A percentile compares a stretch with the other conserved stretches of the same genome.
These are phyloP conservation scores for Ciborinia camelliae DNA, from an alignment of 2,329 filamentous ascomycete genomes.

Conservation along the genomic window DNA sequence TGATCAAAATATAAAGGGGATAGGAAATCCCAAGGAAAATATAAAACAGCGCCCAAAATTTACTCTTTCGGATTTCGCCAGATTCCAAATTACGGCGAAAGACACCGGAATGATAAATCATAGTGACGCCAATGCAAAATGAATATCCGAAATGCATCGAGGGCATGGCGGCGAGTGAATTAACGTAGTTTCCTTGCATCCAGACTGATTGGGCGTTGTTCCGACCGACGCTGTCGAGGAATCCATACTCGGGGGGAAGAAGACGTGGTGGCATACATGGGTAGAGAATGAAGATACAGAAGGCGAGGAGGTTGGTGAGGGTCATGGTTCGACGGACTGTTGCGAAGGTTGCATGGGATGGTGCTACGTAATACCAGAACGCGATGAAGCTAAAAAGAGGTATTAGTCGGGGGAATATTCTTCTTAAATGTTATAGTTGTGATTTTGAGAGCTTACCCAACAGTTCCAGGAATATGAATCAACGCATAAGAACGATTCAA, in stretches of 20 bases:
- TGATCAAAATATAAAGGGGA: slow-evolving; percentile 46
- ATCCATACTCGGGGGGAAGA: slow-evolving; percentile 48
- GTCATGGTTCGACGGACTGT: slow-evolving; percentile 48
- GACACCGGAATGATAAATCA: slow-evolving; percentile 52
- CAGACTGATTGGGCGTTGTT: slow-evolving; percentile 49
- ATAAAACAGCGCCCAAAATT: slow-evolving; percentile 45
- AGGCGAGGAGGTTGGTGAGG: slow-evolving; percentile 52
- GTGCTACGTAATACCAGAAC: slow-evolving; percentile 60
- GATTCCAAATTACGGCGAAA: slow-evolving; percentile 39
- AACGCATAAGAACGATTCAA: slow-evolving; percentile 58
- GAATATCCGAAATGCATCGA: slow-evolving; percentile 54
- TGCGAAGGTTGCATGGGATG: slow-evolving; percentile 46
- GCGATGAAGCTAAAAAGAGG: slow-evolving; percentile 52
- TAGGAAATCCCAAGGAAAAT: slow-evolving; percentile 44
- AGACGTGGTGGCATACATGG: slow-evolving; percentile 52
- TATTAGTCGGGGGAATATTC: background rate
- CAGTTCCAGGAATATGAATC: slow-evolving; percentile 58
- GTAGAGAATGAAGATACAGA: slow-evolving; percentile 50
- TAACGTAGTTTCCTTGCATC: slow-evolving; percentile 50
- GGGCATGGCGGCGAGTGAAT: slow-evolving; percentile 50
- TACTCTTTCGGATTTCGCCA: slow-evolving; percentile 43
- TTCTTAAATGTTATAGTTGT: background rate
- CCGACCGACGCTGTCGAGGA: slow-evolving; percentile 49
- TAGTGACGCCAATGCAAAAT: slow-evolving; percentile 50
- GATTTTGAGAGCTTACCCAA: slow-evolving; percentile 44